A percentile compares a stretch with the other conserved stretches of the same genome.
Evolutionary conservation across 2,329 filamentous ascomycete genomes (phyloP).

Genomic region (Penicillium sp.): DNA sequence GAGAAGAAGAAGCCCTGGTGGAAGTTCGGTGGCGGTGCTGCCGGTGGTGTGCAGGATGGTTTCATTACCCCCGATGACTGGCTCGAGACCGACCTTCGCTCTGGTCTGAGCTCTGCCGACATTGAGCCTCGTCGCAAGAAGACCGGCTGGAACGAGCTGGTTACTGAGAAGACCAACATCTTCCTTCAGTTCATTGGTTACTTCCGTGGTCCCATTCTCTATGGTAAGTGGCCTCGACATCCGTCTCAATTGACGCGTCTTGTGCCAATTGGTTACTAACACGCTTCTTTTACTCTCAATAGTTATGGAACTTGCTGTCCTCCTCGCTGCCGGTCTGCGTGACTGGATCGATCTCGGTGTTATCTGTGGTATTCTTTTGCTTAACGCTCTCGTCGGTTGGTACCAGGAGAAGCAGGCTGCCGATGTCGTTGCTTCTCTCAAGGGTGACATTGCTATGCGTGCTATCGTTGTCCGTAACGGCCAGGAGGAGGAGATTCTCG

Average conservation of each 20-base stretch:
- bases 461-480: slow-evolving; percentile 67
- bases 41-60: slow-evolving; percentile 29
- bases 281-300: not conserved
- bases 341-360: slow-evolving; percentile 78
- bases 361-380: slow-evolving; percentile 71
- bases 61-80: slow-evolving; percentile 63
- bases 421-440: slow-evolving; percentile 71
- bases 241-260: slow-evolving; percentile 1
- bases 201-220: slow-evolving; percentile 63
- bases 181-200: slow-evolving; percentile 72
- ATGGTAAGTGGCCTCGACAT: not conserved
- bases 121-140: slow-evolving; percentile 66
- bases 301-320: slow-evolving; percentile 73
- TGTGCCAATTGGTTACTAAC: slow-evolving; percentile 10
- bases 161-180: slow-evolving; percentile 73
- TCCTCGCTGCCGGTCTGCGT: slow-evolving; percentile 70
- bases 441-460: slow-evolving; percentile 78
- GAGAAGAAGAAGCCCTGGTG: slow-evolving; percentile 58
- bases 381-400: slow-evolving; percentile 76
- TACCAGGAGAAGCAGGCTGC: slow-evolving; percentile 80
- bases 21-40: slow-evolving; percentile 53
- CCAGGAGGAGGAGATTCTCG: slow-evolving; percentile 66
- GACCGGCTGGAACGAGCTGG: slow-evolving; percentile 70
- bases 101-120: slow-evolving; percentile 60
- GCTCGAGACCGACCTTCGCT: slow-evolving; percentile 66